Evolutionary conservation across 257 asterid species (phyloP).

Genomic region (Plectranthus barbatus): DNA sequence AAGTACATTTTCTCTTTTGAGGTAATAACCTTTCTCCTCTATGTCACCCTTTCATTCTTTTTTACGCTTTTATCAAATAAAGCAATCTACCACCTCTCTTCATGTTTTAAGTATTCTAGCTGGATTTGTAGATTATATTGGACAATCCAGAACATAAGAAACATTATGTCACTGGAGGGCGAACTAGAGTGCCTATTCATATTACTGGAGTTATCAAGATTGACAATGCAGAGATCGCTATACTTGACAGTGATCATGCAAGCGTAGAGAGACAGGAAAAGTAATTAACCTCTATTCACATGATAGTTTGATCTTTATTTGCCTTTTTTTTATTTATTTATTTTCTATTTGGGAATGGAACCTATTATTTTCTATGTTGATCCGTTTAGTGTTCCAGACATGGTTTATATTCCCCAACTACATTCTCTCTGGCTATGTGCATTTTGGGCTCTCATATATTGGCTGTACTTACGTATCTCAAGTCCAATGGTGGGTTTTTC

Average conservation of each 20-base stretch:
- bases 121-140: slow-evolving; percentile 47
- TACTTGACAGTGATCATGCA: slow-evolving; percentile 83
- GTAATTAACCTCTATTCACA: slow-evolving; percentile 30
- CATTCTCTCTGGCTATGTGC: background rate
- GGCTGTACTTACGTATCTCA: too few species aligned
- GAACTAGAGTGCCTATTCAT: slow-evolving; percentile 62
- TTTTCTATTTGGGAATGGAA: background rate
- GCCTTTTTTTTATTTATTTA: background rate
- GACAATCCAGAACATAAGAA: slow-evolving; percentile 70
- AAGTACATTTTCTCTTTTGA: slow-evolving; percentile 65
- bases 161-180: slow-evolving; percentile 77
- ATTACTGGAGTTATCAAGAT: slow-evolving; percentile 61
- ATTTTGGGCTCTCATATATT: background rate
- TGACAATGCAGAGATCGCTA: slow-evolving; percentile 58
- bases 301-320: background rate
- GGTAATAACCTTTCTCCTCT: slow-evolving; percentile 36
- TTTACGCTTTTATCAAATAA: background rate
- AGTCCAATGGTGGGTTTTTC: too few species aligned
- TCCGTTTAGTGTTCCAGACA: background rate
- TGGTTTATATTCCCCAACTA: background rate
- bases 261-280: slow-evolving; percentile 61
- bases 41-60: background rate
- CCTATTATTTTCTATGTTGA: background rate
- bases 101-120: slow-evolving; percentile 11
- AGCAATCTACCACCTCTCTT: background rate